Evolutionary conservation across 2,329 filamentous ascomycete species (phyloP).

Genomic region (Ophiostoma tasmaniense): DNA sequence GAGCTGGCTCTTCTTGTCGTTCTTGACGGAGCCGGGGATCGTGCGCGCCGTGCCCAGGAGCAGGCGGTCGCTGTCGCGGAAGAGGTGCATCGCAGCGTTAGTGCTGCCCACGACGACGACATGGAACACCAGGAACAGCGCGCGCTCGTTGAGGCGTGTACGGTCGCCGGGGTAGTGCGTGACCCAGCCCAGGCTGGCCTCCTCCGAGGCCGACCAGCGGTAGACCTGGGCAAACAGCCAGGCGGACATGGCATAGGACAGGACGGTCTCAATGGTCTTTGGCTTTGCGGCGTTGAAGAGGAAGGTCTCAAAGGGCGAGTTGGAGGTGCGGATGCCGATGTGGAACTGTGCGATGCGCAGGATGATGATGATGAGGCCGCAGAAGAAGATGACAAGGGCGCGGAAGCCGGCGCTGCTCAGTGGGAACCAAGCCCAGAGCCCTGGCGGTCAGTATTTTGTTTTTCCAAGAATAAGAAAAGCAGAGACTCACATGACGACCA

Average conservation of each 20-base stretch:
- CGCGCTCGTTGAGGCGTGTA: constrained; percentile 72
- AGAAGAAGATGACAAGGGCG: constrained; percentile 65
- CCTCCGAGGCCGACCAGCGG: constrained; percentile 57
- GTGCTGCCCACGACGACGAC: constrained; percentile 58
- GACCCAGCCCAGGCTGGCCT: constrained; percentile 62
- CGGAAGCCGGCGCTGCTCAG: constrained; percentile 67
- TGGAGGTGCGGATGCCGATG: constrained; percentile 61
- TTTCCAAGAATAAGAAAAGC: background rate
- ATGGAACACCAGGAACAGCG: constrained; percentile 68
- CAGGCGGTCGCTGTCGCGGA: constrained; percentile 64
- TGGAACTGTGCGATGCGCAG: constrained; percentile 80
- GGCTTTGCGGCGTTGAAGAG: constrained; percentile 47
- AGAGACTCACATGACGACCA: constrained; percentile 59
- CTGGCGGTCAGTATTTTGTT: constrained; percentile 34
- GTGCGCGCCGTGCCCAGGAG: constrained; percentile 34
- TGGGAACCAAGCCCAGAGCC: constrained; percentile 81
- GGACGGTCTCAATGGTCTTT: constrained; percentile 58
- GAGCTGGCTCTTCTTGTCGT: constrained; percentile 13
- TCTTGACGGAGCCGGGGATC: background rate
- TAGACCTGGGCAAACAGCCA: constrained; percentile 75
- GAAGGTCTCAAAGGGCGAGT: constrained; percentile 59
- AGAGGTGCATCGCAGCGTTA: constrained; percentile 64
- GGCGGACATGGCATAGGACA: constrained; percentile 71
- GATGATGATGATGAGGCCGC: constrained; percentile 68
- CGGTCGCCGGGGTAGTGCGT: constrained; percentile 64